Percentiles rank a stretch among this genome's conserved stretches.
These are phyloP conservation scores for Oryza australiensis DNA, from an alignment of 176 grass and related monocot species.

Conservation along the genomic window DNA sequence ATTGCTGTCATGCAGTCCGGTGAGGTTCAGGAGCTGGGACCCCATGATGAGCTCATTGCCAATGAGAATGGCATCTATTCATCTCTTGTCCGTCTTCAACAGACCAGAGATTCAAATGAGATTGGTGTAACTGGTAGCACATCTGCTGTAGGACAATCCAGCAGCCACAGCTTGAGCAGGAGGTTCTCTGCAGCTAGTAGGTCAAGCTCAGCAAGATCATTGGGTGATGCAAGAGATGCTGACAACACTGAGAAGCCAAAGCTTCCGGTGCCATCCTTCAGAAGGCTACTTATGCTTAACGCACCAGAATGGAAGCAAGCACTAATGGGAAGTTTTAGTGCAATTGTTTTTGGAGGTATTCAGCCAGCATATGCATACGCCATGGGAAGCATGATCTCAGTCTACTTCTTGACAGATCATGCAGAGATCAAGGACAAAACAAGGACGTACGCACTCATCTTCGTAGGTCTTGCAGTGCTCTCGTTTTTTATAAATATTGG, in stretches of 20 bases:
- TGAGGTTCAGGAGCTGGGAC: constrained; percentile 78
- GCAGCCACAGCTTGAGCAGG: constrained; percentile 83
- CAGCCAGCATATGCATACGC: constrained; percentile 81
- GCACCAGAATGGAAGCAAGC: constrained; percentile 90
- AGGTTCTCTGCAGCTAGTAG: constrained; percentile 76
- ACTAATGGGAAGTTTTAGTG: constrained; percentile 63
- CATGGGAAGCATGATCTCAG: constrained; percentile 92
- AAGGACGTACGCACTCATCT: constrained; percentile 71
- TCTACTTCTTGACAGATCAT: constrained; percentile 87
- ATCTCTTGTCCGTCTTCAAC: constrained; percentile 84
- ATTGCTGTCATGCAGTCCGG: constrained; percentile 90
- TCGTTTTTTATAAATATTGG: constrained; percentile 87
- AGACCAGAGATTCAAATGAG: constrained; percentile 53
- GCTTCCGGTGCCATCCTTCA: constrained; percentile 74
- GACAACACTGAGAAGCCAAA: constrained; percentile 29
- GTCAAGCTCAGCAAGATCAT: constrained; percentile 71
- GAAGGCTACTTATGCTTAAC: constrained; percentile 82
- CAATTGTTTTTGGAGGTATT: constrained; percentile 83
- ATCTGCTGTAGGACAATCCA: constrained; percentile 42
- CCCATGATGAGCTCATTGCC: constrained; percentile 80
- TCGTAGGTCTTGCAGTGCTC: constrained; percentile 64
- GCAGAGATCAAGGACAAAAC: constrained; percentile 75
- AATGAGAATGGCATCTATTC: constrained; percentile 75
- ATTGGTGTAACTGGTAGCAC: constrained; percentile 39
- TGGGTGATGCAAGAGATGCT: constrained; percentile 45